Evolutionary conservation across 2,329 filamentous ascomycete species (phyloP), one percentile per base, ranked within the genome.

Genomic region (Fonsecaea monophora): DNA sequence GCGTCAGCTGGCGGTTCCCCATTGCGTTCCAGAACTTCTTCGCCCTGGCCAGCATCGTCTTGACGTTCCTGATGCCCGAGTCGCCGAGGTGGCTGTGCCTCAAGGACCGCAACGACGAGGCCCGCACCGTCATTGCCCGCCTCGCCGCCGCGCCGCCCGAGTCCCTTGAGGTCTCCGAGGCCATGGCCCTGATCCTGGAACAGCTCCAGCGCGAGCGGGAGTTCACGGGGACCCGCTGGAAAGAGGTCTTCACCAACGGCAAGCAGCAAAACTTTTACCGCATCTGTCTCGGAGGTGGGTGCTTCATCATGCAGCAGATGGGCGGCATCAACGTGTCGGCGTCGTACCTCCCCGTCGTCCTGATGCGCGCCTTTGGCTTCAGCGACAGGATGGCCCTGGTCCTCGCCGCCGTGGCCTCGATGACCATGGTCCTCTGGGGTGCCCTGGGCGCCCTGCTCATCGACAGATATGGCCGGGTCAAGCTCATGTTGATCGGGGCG

Each of bases 11-110:
- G 85, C 79, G 85, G 58, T 84, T 86, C 67, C 85, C 85, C 0
- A 81, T 87, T 56, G 83, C 82, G 4, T 85, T 87, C 73, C 86
- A 87, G 74, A 85, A 86, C 69, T 40, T 80, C 4, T 74, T 80
- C 48, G 79, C 81, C 0, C 62, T 82, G n/a, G 81, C 82, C 0
- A 83, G 83, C 79, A 73, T 83, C 6, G 40, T 32, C 7, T 18
- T 62, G 45, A 54, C 71, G 72, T 71, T 76, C 13, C 71, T 72
- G 55, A 70, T 78, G 6, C 79, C 78, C 0, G 78, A 81, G 62
- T 79, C 79, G 57, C 81, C 82, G 1, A 74, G 81, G 42, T 82
- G 79, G 78, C 75, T 82, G 4, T 48, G 30, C n/a, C 32, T 35
- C 21, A 54, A 58, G 40, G 50, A 55, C 13, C 54, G 53, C 6